A percentile compares a stretch with the other conserved stretches of the same genome.
Conservation (phyloP, 176 grass and related monocot species). For the Oryza brachyantha region DNA sequence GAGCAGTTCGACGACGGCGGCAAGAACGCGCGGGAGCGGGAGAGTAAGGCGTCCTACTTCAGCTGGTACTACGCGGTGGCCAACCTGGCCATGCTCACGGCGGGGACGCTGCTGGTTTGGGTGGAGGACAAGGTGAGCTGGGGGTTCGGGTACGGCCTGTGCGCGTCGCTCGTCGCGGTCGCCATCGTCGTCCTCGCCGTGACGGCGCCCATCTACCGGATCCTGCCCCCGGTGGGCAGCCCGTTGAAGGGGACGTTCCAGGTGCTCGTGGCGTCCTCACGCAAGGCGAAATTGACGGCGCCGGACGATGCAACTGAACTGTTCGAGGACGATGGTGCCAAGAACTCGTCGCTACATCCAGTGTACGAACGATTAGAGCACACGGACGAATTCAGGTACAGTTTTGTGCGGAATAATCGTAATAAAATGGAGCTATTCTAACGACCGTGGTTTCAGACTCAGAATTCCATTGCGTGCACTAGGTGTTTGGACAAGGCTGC, state of each 20-base stretch:
- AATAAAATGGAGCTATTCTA: not conserved
- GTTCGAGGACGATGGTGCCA: conserved; percentile 15
- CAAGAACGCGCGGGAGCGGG: not conserved
- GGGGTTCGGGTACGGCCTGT: conserved; percentile 59
- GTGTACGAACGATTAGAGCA: conserved; percentile 20
- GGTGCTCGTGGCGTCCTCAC: conserved; percentile 29
- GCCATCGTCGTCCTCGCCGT: conserved; percentile 28
- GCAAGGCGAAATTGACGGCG: conserved; percentile 4
- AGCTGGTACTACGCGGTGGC: conserved; percentile 49
- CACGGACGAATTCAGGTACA: conserved; percentile 25
- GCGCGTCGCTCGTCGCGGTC: conserved; percentile 27
- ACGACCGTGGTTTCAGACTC: not conserved
- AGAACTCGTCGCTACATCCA: not conserved
- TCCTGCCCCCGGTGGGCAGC: conserved; percentile 23
- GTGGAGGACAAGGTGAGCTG: conserved; percentile 48
- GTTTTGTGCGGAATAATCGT: not conserved
- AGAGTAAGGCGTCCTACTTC: conserved; percentile 51
- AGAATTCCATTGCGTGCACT: too few relatives aligned
- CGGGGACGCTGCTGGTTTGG: conserved; percentile 57
- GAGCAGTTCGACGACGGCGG: conserved; percentile 44
- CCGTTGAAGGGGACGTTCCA: conserved; percentile 18
- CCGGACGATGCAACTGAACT: conserved; percentile 9
- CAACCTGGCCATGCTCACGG: conserved; percentile 38
- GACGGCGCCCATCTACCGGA: conserved; percentile 24
- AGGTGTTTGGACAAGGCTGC: conserved; percentile 44